Evolutionary conservation across 1,284 basidiomycete species (phyloP).

Genomic region (Kwoniella shivajii): DNA sequence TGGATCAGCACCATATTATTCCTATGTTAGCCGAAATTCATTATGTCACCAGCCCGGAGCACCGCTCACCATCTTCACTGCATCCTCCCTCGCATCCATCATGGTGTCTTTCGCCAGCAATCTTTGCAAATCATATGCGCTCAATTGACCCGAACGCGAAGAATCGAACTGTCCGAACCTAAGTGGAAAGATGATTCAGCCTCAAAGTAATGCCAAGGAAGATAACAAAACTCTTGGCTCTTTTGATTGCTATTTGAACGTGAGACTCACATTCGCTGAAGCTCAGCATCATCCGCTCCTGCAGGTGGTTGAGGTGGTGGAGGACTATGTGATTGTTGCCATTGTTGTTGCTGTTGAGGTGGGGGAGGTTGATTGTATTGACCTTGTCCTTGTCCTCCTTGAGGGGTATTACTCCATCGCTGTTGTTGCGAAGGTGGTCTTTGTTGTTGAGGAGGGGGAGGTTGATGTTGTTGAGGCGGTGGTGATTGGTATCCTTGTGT

Average conservation of each 20-base stretch:
- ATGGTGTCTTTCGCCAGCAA: constrained; percentile 51
- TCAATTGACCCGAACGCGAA: constrained; percentile 47
- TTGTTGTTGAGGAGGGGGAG: constrained; percentile 20
- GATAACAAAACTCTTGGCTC: too few species aligned
- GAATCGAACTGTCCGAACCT: constrained; percentile 52
- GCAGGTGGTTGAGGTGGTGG: constrained; percentile 13
- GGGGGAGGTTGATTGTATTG: constrained; percentile 8
- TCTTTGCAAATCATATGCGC: constrained; percentile 46
- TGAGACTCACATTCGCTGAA: constrained; percentile 40
- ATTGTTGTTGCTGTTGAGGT: constrained; percentile 21
- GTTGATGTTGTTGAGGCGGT: constrained; percentile 19
- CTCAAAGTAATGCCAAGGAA: too few species aligned
- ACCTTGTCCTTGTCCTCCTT: background rate
- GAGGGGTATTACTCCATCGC: constrained; percentile 9
- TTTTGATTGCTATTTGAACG: too few species aligned
- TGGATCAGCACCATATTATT: constrained; percentile 3
- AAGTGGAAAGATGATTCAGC: background rate
- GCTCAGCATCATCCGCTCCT: constrained; percentile 33
- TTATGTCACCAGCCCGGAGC: too few species aligned
- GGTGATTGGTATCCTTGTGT: constrained; percentile 23
- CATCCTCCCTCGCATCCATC: constrained; percentile 54
- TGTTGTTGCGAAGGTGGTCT: constrained; percentile 18
- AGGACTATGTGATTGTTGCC: constrained; percentile 23
- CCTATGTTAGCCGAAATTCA: background rate
- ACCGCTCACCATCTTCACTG: constrained; percentile 55